Evolutionary conservation across 106 monocot genomes (phyloP).

Genomic region (Vanilla planifolia): DNA sequence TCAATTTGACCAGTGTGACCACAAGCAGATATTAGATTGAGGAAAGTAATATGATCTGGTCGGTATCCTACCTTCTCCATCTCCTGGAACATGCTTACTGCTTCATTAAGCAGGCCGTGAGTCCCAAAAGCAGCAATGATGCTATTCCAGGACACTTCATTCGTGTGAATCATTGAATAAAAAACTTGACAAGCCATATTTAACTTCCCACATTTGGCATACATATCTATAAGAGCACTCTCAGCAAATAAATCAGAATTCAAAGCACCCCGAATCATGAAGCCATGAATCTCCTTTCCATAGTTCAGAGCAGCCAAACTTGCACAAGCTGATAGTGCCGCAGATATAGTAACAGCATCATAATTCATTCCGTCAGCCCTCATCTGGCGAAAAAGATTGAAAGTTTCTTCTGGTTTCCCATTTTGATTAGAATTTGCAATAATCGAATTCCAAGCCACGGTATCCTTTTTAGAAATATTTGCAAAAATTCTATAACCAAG

Average conservation of each 20-base stretch:
- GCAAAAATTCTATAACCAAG: slow-evolving; percentile 50
- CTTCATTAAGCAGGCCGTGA: slow-evolving; percentile 64
- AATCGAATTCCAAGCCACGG: slow-evolving; percentile 90
- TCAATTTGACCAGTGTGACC: slow-evolving; percentile 67
- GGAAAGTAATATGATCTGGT: slow-evolving; percentile 90
- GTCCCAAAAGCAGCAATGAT: slow-evolving; percentile 79
- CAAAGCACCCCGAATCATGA: slow-evolving; percentile 38
- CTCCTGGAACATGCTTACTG: slow-evolving; percentile 40
- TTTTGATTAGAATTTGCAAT: slow-evolving; percentile 78
- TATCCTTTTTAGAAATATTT: slow-evolving; percentile 50
- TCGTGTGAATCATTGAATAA: slow-evolving; percentile 59
- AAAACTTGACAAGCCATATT: slow-evolving; percentile 50
- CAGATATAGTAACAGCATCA: slow-evolving; percentile 66
- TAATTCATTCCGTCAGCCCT: slow-evolving; percentile 51
- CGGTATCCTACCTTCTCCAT: slow-evolving; percentile 63
- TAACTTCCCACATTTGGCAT: slow-evolving; percentile 81
- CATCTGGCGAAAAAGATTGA: slow-evolving; percentile 72
- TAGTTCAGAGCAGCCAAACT: slow-evolving; percentile 57
- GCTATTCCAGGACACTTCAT: slow-evolving; percentile 95
- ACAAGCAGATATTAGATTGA: slow-evolving; percentile 79
- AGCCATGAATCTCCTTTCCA: slow-evolving; percentile 84
- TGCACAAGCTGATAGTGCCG: slow-evolving; percentile 68
- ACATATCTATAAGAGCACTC: slow-evolving; percentile 89
- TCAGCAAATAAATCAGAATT: slow-evolving; percentile 52
- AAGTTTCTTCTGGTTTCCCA: slow-evolving; percentile 52